Conservation (phyloP, 495 filamentous ascomycete species). For the Penicillium longicatenatum region DNA sequence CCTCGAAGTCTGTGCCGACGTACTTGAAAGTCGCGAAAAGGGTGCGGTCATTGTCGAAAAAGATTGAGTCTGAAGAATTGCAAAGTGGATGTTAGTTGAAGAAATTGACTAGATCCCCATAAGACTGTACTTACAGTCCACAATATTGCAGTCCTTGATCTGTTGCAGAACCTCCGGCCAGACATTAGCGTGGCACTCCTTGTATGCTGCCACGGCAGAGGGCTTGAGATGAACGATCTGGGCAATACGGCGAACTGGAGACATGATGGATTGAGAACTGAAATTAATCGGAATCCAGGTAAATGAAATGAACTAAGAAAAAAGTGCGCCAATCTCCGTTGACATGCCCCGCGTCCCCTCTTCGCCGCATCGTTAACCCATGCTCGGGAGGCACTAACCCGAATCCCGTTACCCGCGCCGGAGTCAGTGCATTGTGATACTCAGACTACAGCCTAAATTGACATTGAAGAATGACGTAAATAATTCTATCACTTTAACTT, state of each 20-base stretch:
- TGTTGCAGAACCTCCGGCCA: slow-evolving; percentile 75
- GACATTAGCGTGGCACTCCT: slow-evolving; percentile 67
- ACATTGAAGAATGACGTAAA: not conserved
- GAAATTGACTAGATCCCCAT: not conserved
- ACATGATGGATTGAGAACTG: slow-evolving; percentile 15
- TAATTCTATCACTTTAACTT: not conserved
- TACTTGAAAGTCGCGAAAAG: slow-evolving; percentile 78
- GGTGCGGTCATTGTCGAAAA: slow-evolving; percentile 61
- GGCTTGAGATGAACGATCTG: slow-evolving; percentile 74
- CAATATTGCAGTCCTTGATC: slow-evolving; percentile 72
- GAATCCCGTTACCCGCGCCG: slow-evolving; percentile 12
- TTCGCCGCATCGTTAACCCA: slow-evolving; percentile 23
- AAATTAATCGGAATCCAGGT: not conserved
- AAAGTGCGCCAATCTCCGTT: not conserved
- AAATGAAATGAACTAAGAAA: not conserved
- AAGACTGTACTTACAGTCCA: slow-evolving; percentile 55
- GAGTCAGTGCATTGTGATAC: slow-evolving; percentile 7
- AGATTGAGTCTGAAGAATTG: slow-evolving; percentile 63
- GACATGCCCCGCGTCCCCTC: slow-evolving; percentile 21
- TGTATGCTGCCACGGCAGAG: slow-evolving; percentile 63
- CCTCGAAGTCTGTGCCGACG: slow-evolving; percentile 65
- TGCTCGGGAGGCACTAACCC: slow-evolving; percentile 36
- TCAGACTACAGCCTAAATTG: not conserved
- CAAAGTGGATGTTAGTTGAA: not conserved
- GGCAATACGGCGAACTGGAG: slow-evolving; percentile 53